Evolutionary conservation across 1,284 basidiomycete genomes (phyloP), one percentile per base, ranked within the genome.

Genomic region (Cutaneotrichosporon mucoides): DNA sequence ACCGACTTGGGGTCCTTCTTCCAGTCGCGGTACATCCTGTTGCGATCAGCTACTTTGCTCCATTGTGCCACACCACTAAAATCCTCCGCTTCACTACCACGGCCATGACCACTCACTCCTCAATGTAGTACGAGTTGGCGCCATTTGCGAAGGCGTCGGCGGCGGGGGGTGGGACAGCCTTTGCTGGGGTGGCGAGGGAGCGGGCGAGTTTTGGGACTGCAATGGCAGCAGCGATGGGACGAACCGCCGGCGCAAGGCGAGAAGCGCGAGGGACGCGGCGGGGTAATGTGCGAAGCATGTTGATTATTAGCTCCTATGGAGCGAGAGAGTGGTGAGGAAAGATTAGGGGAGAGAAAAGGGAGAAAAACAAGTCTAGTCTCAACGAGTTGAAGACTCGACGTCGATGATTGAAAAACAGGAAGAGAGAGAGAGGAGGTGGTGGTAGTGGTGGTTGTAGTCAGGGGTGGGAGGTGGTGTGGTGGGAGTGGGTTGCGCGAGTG

Each of bases 111-210:
- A 73, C 78, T 71, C 61, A 79, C 80, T 95, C 91, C 73, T 97
- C 94, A 48, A 88, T 89, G 76, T 99, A 98, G 82, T 95, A 94
- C 44, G 90, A 83, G 80, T 96, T 96, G 49, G 88, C 92, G 55
- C 91, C 91, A 66, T 89, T 93, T 24, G 91, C 91, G 74, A 95
- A 94, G 15, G 84, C 60, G 68, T 81, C 80, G 59, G 75, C 77
- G 40, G 76, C 68, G 42, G 74, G 75, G 5, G 79, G 79, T 10
- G 76, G 66, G 24, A 68, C 59, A 38, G 74, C 69, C 55, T 57
- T 53, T 51, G 71, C 61, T 48, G 71, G 68, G 7, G 72, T 67
- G 4, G 76, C 75, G 53, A 75, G 75, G 33, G 34, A 48, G 50
- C 68, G 66, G 56, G 52, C 15, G 38, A 41, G 40, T 50, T 58